phyloP scores from a whole-genome alignment of 306 rosid species.

The Ormosia emarginata region DNA sequence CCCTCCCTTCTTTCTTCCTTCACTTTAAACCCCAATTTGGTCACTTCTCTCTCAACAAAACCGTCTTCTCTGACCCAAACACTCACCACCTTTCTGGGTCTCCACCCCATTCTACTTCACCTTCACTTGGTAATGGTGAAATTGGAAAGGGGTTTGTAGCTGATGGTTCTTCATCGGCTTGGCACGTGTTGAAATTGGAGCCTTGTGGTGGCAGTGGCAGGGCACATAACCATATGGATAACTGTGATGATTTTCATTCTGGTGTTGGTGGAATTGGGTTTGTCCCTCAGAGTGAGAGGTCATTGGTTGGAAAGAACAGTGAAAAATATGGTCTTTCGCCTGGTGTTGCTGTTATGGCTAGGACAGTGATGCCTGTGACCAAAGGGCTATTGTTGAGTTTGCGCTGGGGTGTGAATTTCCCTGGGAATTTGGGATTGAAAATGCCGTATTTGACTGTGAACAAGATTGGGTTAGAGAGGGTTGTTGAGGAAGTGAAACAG shows the following conservation, averaged over 20 bases:
- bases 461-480: slow-evolving; percentile 69
- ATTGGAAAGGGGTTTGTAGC: slow-evolving; percentile 35
- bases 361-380: slow-evolving; percentile 55
- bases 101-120: neutral
- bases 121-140: slow-evolving; percentile 20
- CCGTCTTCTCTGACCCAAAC: slow-evolving; percentile 44
- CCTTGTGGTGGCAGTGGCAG: slow-evolving; percentile 28
- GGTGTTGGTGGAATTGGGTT: slow-evolving; percentile 7
- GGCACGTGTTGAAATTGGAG: slow-evolving; percentile 79
- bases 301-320: slow-evolving; percentile 31
- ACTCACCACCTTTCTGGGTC: slow-evolving; percentile 27
- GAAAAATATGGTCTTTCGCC: slow-evolving; percentile 38
- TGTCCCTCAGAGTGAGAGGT: slow-evolving; percentile 28
- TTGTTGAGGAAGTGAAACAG: slow-evolving; percentile 41
- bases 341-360: slow-evolving; percentile 61
- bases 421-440: slow-evolving; percentile 34
- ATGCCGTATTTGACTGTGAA: slow-evolving; percentile 61
- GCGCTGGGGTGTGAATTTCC: slow-evolving; percentile 67
- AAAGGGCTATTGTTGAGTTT: slow-evolving; percentile 46
- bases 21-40: slow-evolving; percentile 79
- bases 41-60: slow-evolving; percentile 56
- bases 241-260: neutral
- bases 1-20: slow-evolving; percentile 60
- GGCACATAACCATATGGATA: neutral
- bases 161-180: slow-evolving; percentile 41